Percentiles rank a stretch among this genome's conserved stretches.
These are phyloP conservation scores for Echeveria elegans DNA, from an alignment of 164 flowering plant species.

Conservation along the genomic window DNA sequence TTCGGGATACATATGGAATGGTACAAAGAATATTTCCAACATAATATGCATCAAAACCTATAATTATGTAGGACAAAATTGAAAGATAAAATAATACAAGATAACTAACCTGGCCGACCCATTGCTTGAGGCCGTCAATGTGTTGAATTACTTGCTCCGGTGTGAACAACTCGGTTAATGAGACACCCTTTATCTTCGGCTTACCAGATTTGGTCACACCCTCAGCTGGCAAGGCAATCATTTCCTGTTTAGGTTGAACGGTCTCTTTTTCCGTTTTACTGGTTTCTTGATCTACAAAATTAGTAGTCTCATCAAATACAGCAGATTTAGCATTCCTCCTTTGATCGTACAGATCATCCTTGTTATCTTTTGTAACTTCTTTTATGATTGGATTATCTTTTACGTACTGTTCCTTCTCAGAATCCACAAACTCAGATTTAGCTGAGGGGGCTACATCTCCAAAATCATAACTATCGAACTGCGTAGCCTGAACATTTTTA, in stretches of 20 bases:
- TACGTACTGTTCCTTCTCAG: conserved; percentile 38
- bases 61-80: background rate
- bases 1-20: background rate
- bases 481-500: conserved; percentile 22
- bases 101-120: conserved; percentile 92
- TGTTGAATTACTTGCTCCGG: conserved; percentile 93
- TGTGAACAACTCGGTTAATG: conserved; percentile 86
- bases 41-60: background rate
- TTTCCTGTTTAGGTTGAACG: conserved; percentile 39
- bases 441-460: conserved; percentile 20
- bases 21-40: background rate
- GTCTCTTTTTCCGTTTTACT: conserved; percentile 33
- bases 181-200: conserved; percentile 90
- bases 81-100: background rate
- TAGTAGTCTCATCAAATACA: conserved; percentile 26
- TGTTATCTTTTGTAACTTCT: conserved; percentile 27
- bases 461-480: conserved; percentile 25
- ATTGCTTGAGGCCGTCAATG: conserved; percentile 80
- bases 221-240: conserved; percentile 29
- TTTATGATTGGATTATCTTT: conserved; percentile 22
- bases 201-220: conserved; percentile 70
- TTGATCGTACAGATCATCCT: conserved; percentile 22
- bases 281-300: conserved; percentile 34
- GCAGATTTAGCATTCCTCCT: conserved; percentile 29
- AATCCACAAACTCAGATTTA: conserved; percentile 40